A percentile compares a stretch with the other conserved stretches of the same genome.
Conservation (phyloP, 1,284 basidiomycete species). For the Marasmius tenuissimus region DNA sequence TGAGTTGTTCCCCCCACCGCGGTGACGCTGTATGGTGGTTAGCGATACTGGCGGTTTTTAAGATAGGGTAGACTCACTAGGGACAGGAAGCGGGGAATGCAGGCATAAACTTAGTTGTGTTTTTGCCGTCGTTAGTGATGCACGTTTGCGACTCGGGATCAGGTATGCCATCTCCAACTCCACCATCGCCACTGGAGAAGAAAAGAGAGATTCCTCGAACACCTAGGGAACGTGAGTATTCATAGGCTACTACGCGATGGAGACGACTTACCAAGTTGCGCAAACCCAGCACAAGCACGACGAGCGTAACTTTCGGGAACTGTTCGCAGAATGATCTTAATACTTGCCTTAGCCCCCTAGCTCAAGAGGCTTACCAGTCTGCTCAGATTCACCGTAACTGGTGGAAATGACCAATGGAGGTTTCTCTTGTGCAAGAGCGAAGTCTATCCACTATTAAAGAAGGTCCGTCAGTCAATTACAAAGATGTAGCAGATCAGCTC, state of each 20-base stretch:
- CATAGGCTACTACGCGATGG: not conserved
- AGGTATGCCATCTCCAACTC: conserved; percentile 61
- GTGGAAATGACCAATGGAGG: conserved; percentile 62
- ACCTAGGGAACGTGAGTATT: conserved; percentile 27
- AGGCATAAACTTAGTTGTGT: conserved; percentile 57
- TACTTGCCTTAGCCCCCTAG: not conserved
- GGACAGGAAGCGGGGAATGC: conserved; percentile 55
- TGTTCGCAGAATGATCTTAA: conserved; percentile 19
- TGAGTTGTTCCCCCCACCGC: conserved; percentile 50
- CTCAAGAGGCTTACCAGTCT: conserved; percentile 45
- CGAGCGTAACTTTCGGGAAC: conserved; percentile 62
- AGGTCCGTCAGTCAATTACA: conserved; percentile 1
- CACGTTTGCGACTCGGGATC: conserved; percentile 53
- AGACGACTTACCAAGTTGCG: conserved; percentile 51
- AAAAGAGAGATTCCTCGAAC: conserved; percentile 59
- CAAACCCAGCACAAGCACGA: conserved; percentile 64
- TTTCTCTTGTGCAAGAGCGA: conserved; percentile 38
- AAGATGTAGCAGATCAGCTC: conserved; percentile 1
- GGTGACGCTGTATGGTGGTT: conserved; percentile 31
- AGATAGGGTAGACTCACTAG: conserved; percentile 19
- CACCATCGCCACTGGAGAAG: conserved; percentile 67
- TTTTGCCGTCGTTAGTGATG: conserved; percentile 57
- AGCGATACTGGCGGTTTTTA: not conserved
- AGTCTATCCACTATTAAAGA: conserved; percentile 56
- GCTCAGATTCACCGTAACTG: conserved; percentile 69